A percentile compares a stretch with the other conserved stretches of the same genome.
Conservation (phyloP, 768 basidiomycete genomes). For the Crassisporium funariophilum region DNA sequence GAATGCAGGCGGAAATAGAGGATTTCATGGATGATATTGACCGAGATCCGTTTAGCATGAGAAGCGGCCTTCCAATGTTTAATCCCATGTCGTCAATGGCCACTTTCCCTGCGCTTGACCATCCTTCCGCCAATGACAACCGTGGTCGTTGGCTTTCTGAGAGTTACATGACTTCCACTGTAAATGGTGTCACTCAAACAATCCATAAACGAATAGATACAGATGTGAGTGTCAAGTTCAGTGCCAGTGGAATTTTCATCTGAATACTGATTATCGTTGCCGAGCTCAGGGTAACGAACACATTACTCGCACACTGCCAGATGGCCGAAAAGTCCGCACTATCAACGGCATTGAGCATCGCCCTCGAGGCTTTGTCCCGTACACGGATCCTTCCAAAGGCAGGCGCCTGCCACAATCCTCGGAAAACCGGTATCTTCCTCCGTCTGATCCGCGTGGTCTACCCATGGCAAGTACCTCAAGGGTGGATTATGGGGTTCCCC, state of each 20-base stretch:
- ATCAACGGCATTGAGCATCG: conserved; percentile 68
- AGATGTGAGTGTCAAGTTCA: conserved; percentile 45
- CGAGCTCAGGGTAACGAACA: conserved; percentile 72
- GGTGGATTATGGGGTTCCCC: conserved; percentile 20
- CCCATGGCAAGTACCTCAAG: conserved; percentile 16
- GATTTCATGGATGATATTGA: conserved; percentile 34
- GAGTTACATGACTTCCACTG: conserved; percentile 54
- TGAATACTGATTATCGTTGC: conserved; percentile 12
- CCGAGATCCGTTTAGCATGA: conserved; percentile 31
- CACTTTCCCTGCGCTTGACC: conserved; percentile 27
- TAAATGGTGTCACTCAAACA: conserved; percentile 73
- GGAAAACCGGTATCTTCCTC: conserved; percentile 17
- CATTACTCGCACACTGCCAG: conserved; percentile 61
- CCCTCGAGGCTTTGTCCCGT: conserved; percentile 29
- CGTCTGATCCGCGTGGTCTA: conserved; percentile 15
- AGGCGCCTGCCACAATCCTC: conserved; percentile 18
- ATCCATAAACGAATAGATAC: conserved; percentile 56
- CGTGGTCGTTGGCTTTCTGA: conserved; percentile 50
- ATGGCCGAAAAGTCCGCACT: conserved; percentile 65
- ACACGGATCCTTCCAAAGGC: conserved; percentile 15
- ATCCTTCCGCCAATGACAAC: conserved; percentile 31
- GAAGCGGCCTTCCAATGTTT: conserved; percentile 23
- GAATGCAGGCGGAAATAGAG: conserved; percentile 34
- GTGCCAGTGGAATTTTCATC: not conserved
- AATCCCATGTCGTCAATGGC: conserved; percentile 20